Conservation (phyloP, 257 asterid species). For the Dorcoceras hygrometricum region DNA sequence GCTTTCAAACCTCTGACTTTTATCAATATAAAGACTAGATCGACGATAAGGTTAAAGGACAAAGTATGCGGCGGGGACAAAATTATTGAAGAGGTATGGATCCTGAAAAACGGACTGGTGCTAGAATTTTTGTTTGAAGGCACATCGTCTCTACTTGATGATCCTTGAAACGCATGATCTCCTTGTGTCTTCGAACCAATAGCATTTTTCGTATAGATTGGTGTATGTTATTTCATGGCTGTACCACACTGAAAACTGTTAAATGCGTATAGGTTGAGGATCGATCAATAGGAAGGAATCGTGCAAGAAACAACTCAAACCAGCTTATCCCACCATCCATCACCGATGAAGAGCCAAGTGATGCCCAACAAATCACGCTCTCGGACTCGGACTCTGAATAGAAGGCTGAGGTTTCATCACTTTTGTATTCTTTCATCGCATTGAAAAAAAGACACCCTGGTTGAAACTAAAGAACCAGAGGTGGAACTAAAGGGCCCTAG, state of each 20-base stretch:
- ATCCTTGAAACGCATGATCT: background rate
- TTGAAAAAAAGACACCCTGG: background rate
- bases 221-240: background rate
- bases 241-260: background rate
- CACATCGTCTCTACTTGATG: background rate
- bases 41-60: background rate
- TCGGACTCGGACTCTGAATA: slow-evolving; percentile 73
- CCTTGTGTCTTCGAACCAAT: background rate
- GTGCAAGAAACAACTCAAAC: slow-evolving; percentile 34
- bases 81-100: background rate
- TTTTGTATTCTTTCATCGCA: background rate
- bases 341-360: slow-evolving; percentile 60
- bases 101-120: background rate
- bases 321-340: slow-evolving; percentile 72
- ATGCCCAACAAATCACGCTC: slow-evolving; percentile 54
- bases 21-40: background rate
- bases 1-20: background rate
- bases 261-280: slow-evolving; percentile 43
- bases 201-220: background rate
- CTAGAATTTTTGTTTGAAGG: background rate
- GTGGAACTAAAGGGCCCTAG: background rate
- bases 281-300: slow-evolving; percentile 37
- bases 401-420: slow-evolving; percentile 1
- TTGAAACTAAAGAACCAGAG: background rate
- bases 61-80: background rate